These are phyloP conservation scores for Penicillium nucicola DNA, from an alignment of 495 filamentous ascomycete species.

Conservation along the genomic window DNA sequence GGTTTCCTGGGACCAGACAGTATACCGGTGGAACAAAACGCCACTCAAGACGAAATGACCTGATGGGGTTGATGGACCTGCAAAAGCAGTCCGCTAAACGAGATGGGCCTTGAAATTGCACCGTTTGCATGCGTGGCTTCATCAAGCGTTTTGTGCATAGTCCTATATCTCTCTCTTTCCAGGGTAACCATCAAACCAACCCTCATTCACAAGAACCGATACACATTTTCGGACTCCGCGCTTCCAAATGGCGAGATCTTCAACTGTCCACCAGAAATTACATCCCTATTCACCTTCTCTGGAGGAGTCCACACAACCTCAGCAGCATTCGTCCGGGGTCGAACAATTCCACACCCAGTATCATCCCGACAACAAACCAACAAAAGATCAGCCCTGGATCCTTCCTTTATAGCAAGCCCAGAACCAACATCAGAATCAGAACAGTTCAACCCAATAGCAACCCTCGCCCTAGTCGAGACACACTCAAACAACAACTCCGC, in stretches of 20 bases:
- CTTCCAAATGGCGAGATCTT: conserved; percentile 1
- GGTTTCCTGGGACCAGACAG: no score
- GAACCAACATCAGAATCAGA: not conserved
- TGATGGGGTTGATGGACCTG: not conserved
- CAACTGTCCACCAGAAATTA: conserved; percentile 22
- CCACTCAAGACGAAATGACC: not conserved
- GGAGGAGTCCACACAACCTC: conserved; percentile 42
- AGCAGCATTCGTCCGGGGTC: conserved; percentile 28
- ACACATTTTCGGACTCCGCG: not conserved
- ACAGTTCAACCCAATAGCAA: conserved; percentile 28
- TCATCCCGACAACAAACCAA: conserved; percentile 30
- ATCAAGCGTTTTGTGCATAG: not conserved
- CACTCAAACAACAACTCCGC: conserved; percentile 61
- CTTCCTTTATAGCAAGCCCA: conserved; percentile 9
- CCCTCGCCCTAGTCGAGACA: conserved; percentile 55
- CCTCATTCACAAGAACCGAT: not conserved
- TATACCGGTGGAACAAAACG: no score
- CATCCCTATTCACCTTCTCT: conserved; percentile 17
- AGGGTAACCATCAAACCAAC: not conserved
- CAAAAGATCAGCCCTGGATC: conserved; percentile 21
- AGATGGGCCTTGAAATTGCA: not conserved
- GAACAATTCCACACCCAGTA: conserved; percentile 26
- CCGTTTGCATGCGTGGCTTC: not conserved
- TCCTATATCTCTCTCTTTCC: not conserved
- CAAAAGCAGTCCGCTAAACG: not conserved